Percentiles rank a stretch among this genome's conserved stretches.
Evolutionary conservation across 2,329 filamentous ascomycete species (phyloP).

Genomic region (Colletotrichum musicola): DNA sequence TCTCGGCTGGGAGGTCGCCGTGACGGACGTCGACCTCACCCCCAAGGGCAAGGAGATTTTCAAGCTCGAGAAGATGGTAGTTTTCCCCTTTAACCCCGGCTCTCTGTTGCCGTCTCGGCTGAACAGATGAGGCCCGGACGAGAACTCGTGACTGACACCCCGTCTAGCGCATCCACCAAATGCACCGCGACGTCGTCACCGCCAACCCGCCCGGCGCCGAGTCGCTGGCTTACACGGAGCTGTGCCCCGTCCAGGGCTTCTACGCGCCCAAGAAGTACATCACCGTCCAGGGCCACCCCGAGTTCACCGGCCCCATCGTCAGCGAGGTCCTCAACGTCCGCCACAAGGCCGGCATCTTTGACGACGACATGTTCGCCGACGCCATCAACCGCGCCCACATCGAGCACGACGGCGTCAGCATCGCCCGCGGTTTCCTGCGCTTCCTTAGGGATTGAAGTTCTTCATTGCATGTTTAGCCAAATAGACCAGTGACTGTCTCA

Average conservation of each 20-base stretch:
- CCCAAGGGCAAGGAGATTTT: conserved; percentile 79
- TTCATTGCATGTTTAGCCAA: background rate
- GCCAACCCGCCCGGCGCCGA: conserved; percentile 72
- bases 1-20: conserved; percentile 85
- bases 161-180: conserved; percentile 78
- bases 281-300: conserved; percentile 88
- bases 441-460: conserved; percentile 74
- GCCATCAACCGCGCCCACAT: conserved; percentile 74
- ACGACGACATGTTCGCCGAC: conserved; percentile 76
- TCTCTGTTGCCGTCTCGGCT: background rate
- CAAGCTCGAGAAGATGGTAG: conserved; percentile 70
- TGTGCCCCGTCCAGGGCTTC: conserved; percentile 85
- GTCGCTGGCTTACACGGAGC: conserved; percentile 72
- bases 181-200: conserved; percentile 85
- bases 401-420: conserved; percentile 82
- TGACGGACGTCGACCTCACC: conserved; percentile 76
- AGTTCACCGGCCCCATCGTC: conserved; percentile 81
- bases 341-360: conserved; percentile 76
- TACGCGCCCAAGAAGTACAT: conserved; percentile 76
- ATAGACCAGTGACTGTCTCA: conserved; percentile 35
- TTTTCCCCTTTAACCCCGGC: conserved; percentile 22
- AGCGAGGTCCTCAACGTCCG: conserved; percentile 75
- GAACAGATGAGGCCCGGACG: too few relatives aligned
- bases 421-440: conserved; percentile 79
- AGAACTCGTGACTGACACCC: conserved; percentile 1